Evolutionary conservation across 495 filamentous ascomycete species (phyloP).

Genomic region (Penicillium cosmopolitanum): DNA sequence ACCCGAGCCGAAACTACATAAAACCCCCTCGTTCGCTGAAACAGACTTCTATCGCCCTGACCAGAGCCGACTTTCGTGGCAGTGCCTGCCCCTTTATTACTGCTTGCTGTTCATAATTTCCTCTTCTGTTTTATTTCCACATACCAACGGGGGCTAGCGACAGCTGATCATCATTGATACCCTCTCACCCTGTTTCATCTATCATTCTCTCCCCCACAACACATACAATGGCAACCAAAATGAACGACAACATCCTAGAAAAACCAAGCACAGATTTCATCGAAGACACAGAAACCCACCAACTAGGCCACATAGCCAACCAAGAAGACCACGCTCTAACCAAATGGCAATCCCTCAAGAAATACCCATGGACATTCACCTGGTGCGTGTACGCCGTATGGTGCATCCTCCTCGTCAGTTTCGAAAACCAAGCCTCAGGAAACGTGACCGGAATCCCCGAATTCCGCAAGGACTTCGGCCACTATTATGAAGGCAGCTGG

Average conservation of each 20-base stretch:
- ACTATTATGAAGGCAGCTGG: constrained; percentile 26
- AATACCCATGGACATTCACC: constrained; percentile 22
- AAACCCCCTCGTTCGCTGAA: not conserved
- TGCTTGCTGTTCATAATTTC: too few relatives aligned
- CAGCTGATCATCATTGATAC: too few relatives aligned
- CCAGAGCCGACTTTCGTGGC: not conserved
- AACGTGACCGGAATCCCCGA: constrained; percentile 33
- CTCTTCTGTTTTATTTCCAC: too few relatives aligned
- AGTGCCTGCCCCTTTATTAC: not conserved
- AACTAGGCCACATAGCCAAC: constrained; percentile 21
- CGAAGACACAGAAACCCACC: constrained; percentile 15
- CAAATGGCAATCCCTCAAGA: constrained; percentile 22
- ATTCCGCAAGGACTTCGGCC: constrained; percentile 38
- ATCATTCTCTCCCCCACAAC: not conserved
- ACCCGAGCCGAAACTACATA: not conserved
- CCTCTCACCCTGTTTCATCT: not conserved
- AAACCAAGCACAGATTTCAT: constrained; percentile 20
- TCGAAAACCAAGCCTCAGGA: constrained; percentile 37
- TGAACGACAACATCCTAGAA: constrained; percentile 7
- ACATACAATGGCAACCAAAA: not conserved
- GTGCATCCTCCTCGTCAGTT: constrained; percentile 30
- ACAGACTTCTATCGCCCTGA: too few relatives aligned
- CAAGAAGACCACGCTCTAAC: constrained; percentile 21
- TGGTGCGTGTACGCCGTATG: constrained; percentile 30
- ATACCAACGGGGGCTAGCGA: too few relatives aligned